Percentiles rank a stretch among this genome's conserved stretches.
These are phyloP conservation scores for Leccinum subgranulosum DNA, from an alignment of 768 basidiomycete genomes.

Conservation along the genomic window DNA sequence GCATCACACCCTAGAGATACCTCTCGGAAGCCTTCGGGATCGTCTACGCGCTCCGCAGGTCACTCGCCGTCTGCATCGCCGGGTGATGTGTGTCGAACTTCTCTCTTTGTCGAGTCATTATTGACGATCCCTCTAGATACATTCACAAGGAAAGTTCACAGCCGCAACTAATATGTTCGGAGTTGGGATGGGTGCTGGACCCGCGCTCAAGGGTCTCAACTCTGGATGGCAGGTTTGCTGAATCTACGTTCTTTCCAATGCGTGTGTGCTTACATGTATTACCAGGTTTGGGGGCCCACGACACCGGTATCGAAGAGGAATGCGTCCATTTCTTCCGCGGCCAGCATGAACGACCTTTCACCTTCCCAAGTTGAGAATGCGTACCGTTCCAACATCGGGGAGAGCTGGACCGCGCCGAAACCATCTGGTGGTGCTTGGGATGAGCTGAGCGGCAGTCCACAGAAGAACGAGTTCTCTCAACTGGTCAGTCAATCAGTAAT, in stretches of 20 bases:
- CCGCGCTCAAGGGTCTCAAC: slow-evolving; percentile 49
- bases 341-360: slow-evolving; percentile 49
- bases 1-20: slow-evolving; percentile 38
- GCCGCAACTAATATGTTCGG: slow-evolving; percentile 49
- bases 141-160: slow-evolving; percentile 45
- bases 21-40: slow-evolving; percentile 66
- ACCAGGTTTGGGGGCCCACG: slow-evolving; percentile 58
- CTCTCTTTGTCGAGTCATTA: not conserved
- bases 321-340: slow-evolving; percentile 58
- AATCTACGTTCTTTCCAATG: slow-evolving; percentile 6
- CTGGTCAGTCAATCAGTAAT: slow-evolving; percentile 38
- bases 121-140: slow-evolving; percentile 28
- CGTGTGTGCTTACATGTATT: slow-evolving; percentile 6
- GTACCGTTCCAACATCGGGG: slow-evolving; percentile 46
- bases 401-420: slow-evolving; percentile 51
- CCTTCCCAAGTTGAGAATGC: slow-evolving; percentile 42
- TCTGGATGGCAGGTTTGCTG: slow-evolving; percentile 65
- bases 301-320: slow-evolving; percentile 53
- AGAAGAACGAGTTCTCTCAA: slow-evolving; percentile 48
- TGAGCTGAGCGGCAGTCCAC: slow-evolving; percentile 46
- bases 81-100: slow-evolving; percentile 44
- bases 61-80: slow-evolving; percentile 65
- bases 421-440: slow-evolving; percentile 60
- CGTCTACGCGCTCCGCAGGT: slow-evolving; percentile 60
- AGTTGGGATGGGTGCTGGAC: slow-evolving; percentile 46